Percentiles rank a stretch among this genome's conserved stretches.
These are phyloP conservation scores for Monosporascus sp. DNA, from an alignment of 2,329 filamentous ascomycete genomes.

Conservation along the genomic window DNA sequence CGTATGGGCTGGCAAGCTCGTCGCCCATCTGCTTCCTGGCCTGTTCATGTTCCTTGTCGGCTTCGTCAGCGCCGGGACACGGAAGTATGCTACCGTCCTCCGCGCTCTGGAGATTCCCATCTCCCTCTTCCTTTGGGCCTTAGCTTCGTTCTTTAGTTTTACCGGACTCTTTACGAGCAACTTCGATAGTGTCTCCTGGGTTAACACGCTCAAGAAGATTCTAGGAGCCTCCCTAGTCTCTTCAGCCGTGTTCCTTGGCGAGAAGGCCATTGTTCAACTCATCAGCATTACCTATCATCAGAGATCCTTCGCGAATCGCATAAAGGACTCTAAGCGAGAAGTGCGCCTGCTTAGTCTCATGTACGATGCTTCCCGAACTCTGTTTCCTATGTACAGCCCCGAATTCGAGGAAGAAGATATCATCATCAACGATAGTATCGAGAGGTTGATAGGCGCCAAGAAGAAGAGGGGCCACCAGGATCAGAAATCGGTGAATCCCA, in stretches of 20 bases:
- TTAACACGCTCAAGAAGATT: conserved; percentile 56
- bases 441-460: conserved; percentile 59
- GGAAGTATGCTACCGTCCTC: conserved; percentile 65
- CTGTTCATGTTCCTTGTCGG: conserved; percentile 66
- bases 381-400: conserved; percentile 88
- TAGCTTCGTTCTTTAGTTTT: conserved; percentile 59
- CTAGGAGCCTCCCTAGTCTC: conserved; percentile 64
- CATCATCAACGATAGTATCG: conserved; percentile 79
- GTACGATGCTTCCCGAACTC: conserved; percentile 80
- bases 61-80: conserved; percentile 63
- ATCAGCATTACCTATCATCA: conserved; percentile 84
- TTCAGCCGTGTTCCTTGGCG: conserved; percentile 65
- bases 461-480: conserved; percentile 36
- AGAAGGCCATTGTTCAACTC: conserved; percentile 74
- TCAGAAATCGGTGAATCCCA: conserved; percentile 65
- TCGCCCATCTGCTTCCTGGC: conserved; percentile 54
- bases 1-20: conserved; percentile 62
- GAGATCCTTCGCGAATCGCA: conserved; percentile 74
- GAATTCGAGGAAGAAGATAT: conserved; percentile 93
- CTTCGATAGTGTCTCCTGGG: conserved; percentile 42
- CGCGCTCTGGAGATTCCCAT: conserved; percentile 60
- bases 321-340: conserved; percentile 86
- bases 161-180: conserved; percentile 43
- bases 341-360: conserved; percentile 76
- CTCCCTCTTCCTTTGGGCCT: conserved; percentile 64